Conservation (phyloP, 192 early-diverging fungal genomes). For the Allomyces macrogynus region DNA sequence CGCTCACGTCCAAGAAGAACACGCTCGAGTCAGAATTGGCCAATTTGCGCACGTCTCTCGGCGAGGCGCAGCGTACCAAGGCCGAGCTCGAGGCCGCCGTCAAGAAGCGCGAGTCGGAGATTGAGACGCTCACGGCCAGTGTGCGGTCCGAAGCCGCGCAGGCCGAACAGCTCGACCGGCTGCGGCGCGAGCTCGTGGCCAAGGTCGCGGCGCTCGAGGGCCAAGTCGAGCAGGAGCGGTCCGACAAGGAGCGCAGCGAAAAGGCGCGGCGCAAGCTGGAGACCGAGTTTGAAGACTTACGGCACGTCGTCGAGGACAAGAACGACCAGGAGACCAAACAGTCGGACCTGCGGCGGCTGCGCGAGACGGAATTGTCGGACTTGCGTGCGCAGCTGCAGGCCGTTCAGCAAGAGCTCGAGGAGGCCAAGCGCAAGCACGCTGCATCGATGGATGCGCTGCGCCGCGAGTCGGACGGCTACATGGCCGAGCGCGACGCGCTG, state of each 20-base stretch:
- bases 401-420: conserved; percentile 25
- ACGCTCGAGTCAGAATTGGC: conserved; percentile 18
- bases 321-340: conserved; percentile 36
- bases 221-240: conserved; percentile 19
- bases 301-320: conserved; percentile 29
- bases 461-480: conserved; percentile 24
- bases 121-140: conserved; percentile 13
- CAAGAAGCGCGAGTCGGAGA: conserved; percentile 23
- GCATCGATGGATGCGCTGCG: conserved; percentile 22
- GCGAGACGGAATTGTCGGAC: conserved; percentile 30
- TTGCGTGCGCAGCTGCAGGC: conserved; percentile 28
- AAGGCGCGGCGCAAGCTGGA: conserved; percentile 8
- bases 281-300: conserved; percentile 28
- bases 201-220: conserved; percentile 16
- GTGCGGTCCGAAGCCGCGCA: conserved; percentile 16
- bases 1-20: conserved; percentile 11
- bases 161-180: conserved; percentile 25
- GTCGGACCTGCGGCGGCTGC: conserved; percentile 30
- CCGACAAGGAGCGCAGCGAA: conserved; percentile 8
- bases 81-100: conserved; percentile 20
- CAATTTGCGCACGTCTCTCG: conserved; percentile 11
- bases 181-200: conserved; percentile 21
- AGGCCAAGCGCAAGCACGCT: conserved; percentile 20
- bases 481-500: conserved; percentile 20
- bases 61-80: conserved; percentile 14